Evolutionary conservation across 192 early-diverging fungal genomes (phyloP), one percentile per base, ranked within the genome.

Genomic region (Jimgerdemannia flammicorona): DNA sequence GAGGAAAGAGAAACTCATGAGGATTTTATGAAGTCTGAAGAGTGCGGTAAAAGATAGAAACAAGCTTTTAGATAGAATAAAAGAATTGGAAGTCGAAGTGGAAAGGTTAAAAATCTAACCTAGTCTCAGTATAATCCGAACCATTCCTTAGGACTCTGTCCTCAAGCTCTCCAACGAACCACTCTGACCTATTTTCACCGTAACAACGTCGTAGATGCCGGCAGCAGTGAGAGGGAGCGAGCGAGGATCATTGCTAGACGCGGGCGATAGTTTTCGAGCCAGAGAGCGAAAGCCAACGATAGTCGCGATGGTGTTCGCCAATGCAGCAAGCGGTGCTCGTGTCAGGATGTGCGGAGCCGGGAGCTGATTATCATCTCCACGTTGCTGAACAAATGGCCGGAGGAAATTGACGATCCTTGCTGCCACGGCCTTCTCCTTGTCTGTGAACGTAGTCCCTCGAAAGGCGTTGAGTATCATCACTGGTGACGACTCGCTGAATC

Each of bases 391-490:
- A 73, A 73, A 73, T 17, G 54, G 72, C 41, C 54, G 43, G 43
- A 73, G 72, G 43, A 73, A 73, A 42, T 73, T 73, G 54, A 64
- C 72, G 40, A 73, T 73, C 18, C 65, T 73, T 64, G 54, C 54
- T 64, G 54, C 18, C 41, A 64, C 72, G 14, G n/a, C 43, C 54
- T 73, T 73, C 65, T 73, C 54, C 65, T 64, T 64, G 19, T 64
- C 43, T 64, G 72, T 73, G n/a, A 73, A 54, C 49, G 49, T 54
- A 54, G 49, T 64, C 54, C 19, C 65, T 73, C 65, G 43, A 64
- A 73, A 65, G 43, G n/a, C 49, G 11, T 73, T 73, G 72, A 64
- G 63, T 73, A 64, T 73, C 54, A 73, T 73, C 54, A 40, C 17
- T 41, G 40, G 54, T 73, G 54, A 73, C 43, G n/a, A 64, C 59